These are phyloP conservation scores for Beauveria rudraprayagi DNA, from an alignment of 2,329 filamentous ascomycete genomes.

Conservation along the genomic window DNA sequence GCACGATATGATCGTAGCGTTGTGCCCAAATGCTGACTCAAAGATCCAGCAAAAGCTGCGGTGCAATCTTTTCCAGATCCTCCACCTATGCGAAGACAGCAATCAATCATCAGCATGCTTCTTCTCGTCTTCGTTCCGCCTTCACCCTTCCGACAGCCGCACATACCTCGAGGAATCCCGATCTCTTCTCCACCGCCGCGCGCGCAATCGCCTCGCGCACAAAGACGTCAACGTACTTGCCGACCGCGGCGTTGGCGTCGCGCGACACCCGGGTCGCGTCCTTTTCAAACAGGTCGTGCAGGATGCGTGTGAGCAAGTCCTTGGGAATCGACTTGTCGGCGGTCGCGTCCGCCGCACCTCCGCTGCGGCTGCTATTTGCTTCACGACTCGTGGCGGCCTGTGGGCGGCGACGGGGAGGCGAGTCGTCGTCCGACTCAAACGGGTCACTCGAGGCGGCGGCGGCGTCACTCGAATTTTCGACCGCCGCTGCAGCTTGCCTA, in stretches of 20 bases:
- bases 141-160: background rate
- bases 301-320: slow-evolving; percentile 64
- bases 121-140: background rate
- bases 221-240: slow-evolving; percentile 86
- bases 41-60: slow-evolving; percentile 80
- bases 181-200: slow-evolving; percentile 60
- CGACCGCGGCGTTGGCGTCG: slow-evolving; percentile 68
- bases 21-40: slow-evolving; percentile 32
- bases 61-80: slow-evolving; percentile 80
- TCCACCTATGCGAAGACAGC: slow-evolving; percentile 51
- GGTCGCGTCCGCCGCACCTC: slow-evolving; percentile 24
- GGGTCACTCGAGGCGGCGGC: slow-evolving; percentile 24
- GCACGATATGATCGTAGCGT: background rate
- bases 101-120: background rate
- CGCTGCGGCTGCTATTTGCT: slow-evolving; percentile 3
- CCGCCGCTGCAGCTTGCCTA: slow-evolving; percentile 15
- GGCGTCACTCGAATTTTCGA: slow-evolving; percentile 16
- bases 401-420: slow-evolving; percentile 14
- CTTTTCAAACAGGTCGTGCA: slow-evolving; percentile 72
- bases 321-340: slow-evolving; percentile 52
- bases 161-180: slow-evolving; percentile 64
- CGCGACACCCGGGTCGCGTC: slow-evolving; percentile 65
- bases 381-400: slow-evolving; percentile 7
- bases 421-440: slow-evolving; percentile 24
- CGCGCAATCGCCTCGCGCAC: slow-evolving; percentile 81